These are phyloP conservation scores for Amanita pseudoporphyria DNA, from an alignment of 768 basidiomycete species.

Conservation along the genomic window DNA sequence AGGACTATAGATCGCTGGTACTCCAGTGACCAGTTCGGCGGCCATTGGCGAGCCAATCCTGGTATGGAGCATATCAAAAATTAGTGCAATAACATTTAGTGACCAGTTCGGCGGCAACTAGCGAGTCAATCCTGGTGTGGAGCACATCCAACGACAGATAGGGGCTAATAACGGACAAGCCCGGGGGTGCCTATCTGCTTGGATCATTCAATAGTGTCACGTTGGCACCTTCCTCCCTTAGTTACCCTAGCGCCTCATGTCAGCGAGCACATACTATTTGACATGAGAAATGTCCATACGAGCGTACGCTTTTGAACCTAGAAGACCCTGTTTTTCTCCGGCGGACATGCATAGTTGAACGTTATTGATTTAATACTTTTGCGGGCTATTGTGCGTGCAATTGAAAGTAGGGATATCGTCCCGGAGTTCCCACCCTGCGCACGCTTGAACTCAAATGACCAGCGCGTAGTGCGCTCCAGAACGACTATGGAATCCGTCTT, in stretches of 20 bases:
- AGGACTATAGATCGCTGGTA: constrained; percentile 74
- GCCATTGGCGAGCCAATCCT: constrained; percentile 79
- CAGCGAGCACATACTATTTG: not conserved
- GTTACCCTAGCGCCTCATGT: constrained; percentile 31
- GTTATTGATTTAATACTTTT: constrained; percentile 64
- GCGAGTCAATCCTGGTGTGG: constrained; percentile 58
- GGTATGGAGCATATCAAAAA: constrained; percentile 4
- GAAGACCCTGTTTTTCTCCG: constrained; percentile 86
- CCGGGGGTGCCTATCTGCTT: constrained; percentile 95
- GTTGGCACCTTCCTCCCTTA: constrained; percentile 50
- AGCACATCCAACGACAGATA: constrained; percentile 6
- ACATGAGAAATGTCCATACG: constrained; percentile 33
- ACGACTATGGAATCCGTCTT: constrained; percentile 59
- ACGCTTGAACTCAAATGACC: constrained; percentile 70
- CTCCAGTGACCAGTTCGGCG: constrained; percentile 60
- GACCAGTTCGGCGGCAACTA: constrained; percentile 68
- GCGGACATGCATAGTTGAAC: constrained; percentile 81
- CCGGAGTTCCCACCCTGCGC: constrained; percentile 49
- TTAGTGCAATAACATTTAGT: constrained; percentile 27
- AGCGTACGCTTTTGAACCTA: constrained; percentile 73
- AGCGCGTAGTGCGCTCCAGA: constrained; percentile 82
- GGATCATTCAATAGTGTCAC: constrained; percentile 78
- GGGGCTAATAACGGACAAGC: no score
- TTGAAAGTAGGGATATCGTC: constrained; percentile 64
- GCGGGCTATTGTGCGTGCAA: constrained; percentile 65